Evolutionary conservation across 2,329 filamentous ascomycete genomes (phyloP), one percentile per base, ranked within the genome.

Genomic region (Elsinoe necatrix): DNA sequence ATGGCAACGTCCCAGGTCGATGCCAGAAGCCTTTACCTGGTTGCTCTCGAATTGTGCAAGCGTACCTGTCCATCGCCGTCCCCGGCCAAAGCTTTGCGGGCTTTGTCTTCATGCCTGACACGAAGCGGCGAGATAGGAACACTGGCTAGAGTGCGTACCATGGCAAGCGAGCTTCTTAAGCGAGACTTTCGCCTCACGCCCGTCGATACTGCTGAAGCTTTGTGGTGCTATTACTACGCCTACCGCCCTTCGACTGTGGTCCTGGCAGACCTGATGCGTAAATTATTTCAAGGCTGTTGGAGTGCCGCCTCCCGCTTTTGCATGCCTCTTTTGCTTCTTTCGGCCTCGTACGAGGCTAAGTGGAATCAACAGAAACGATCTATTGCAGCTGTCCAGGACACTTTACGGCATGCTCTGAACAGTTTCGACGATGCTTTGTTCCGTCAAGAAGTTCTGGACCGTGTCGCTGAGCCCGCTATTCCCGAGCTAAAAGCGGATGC

Each of bases 221-320:
- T 56, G 29, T 25, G 54, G n/a, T 56, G 37, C 25, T 48, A 47
- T 23, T 56, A 56, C 20, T 56, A 56, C 18, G 14, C 37, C 7
- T 45, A 18, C 20, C 54, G 54, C 4, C 54, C 54, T 11, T 48
- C 54, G 41, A 42, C 39, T 23, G 20, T 35, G 20, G 27, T 42
- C 4, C 35, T 56, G 9, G 54, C 41, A 7, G 41, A 37, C 39
- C 2, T 56, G 25, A 56, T 56, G 42, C 29, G 31, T 4, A 56
- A 56, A 27, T n/a, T 45, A 14, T 56, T 45, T 21, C 39, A 56
- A 14, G 27, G 29, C 1, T 29, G 37, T 4, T 56, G 54, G 54
- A 42, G 41, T 25, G 25, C 25, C 11, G 31, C 41, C 1, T 56
- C 54, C 6, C 23, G 42, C 4, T 48, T 56, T 8, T 48, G 42